phyloP scores from a whole-genome alignment of 176 grass and related monocot species.

The Lolium perenne region DNA sequence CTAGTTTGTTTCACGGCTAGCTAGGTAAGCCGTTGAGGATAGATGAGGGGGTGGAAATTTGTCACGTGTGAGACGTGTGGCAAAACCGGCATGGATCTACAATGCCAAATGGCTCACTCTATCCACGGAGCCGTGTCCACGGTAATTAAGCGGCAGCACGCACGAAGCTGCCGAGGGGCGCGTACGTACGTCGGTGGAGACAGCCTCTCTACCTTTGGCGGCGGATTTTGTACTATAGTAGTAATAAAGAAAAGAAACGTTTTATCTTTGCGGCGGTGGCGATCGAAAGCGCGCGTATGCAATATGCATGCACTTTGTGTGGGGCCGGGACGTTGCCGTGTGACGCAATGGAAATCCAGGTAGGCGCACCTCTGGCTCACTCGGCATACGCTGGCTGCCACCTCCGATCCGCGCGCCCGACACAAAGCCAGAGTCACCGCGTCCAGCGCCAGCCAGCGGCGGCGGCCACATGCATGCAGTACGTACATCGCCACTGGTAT shows the following conservation, averaged over 20 bases:
- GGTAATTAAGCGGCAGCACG: neutral
- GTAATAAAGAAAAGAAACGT: neutral
- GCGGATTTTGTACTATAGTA: too few relatives aligned
- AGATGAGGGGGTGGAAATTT: neutral
- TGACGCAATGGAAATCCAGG: neutral
- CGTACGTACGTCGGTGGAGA: neutral
- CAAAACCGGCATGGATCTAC: neutral
- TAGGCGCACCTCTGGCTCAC: neutral
- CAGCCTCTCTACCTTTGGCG: neutral
- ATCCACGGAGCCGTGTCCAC: too few relatives aligned
- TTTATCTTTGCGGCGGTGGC: neutral
- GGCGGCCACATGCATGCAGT: neutral
- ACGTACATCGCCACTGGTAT: neutral
- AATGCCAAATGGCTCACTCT: too few relatives aligned
- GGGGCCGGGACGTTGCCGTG: neutral
- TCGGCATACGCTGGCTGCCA: neutral
- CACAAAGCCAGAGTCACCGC: slow-evolving; percentile 34
- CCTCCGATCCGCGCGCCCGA: neutral
- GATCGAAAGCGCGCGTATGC: neutral
- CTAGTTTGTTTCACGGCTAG: neutral
- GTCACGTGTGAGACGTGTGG: neutral
- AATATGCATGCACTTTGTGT: neutral
- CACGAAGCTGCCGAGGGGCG: neutral
- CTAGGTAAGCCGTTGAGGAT: neutral
- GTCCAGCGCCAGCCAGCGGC: neutral